Base-by-base conservation (phyloP, 768 basidiomycete species). In the Rhodotorula diobovata region DNA sequence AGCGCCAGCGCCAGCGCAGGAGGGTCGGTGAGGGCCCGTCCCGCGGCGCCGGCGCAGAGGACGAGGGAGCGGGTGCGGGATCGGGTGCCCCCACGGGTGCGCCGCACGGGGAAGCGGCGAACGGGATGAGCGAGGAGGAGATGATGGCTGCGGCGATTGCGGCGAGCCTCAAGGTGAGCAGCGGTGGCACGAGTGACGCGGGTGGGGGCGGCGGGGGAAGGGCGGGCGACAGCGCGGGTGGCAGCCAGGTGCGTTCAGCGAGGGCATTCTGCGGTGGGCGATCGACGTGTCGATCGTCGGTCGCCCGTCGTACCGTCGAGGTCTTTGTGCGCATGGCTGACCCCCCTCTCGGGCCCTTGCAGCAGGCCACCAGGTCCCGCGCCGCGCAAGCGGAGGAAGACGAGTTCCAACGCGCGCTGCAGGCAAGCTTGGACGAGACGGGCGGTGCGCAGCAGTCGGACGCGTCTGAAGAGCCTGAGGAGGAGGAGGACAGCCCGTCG, bases 141-240 rank as follows among this genome's bases (percentile, higher is more conserved):
- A 46, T 59, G 73, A 71, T 75, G 67, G 73, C 73, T 14, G 11
- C 35, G 28, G 73, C 73, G 34, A 71, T 75, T 20, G 51, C 46
- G 61, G 70, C 58, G 67, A 75, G 73, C 21, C 30, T 75, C 51
- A 63, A n/a, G 46, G 70, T 71, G 9, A 71, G 73, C 46, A 34
- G 64, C 34, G 18, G 41, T 18, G 60, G 30, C 39, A 37, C 34
- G 34, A 34, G 51, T 23, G 61, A 57, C 10, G 35, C 15, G 34
- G 18, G 62, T 18, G 53, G 23, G 28, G 61, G 68, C 45, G 25
- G 14, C n/a, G 35, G 51, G 9, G 48, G 61, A 11, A 28, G 39
- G 25, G 3, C 45, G 23, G 43, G 30, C 20, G 37, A n/a, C 3
- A 41, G 25, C 20, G 23, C 53, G 39, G 37, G 1, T 11, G 54